A percentile compares a stretch with the other conserved stretches of the same genome.
Evolutionary conservation across 306 rosid species (phyloP).

Genomic region (Casuarina cunninghamiana): DNA sequence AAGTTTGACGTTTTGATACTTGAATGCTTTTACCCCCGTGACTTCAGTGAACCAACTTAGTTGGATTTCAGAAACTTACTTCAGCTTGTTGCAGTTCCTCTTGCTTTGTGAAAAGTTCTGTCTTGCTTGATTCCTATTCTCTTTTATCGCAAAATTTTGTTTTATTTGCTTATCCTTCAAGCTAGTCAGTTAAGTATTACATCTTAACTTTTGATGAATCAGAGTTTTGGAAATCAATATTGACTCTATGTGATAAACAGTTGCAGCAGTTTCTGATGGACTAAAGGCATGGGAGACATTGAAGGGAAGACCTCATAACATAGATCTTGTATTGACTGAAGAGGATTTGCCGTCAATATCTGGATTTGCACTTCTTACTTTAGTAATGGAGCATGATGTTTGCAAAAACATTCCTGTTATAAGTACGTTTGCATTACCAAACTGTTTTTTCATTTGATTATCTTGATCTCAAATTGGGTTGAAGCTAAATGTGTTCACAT

Average conservation of each 20-base stretch:
- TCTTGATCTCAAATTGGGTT: constrained; percentile 8
- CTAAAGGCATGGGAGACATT: constrained; percentile 73
- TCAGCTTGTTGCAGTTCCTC: constrained; percentile 6
- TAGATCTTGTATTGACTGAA: constrained; percentile 73
- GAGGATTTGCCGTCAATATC: constrained; percentile 75
- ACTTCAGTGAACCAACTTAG: not conserved
- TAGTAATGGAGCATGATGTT: constrained; percentile 69
- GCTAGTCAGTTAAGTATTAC: not conserved
- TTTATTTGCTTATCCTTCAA: constrained; percentile 1
- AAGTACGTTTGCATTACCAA: constrained; percentile 44
- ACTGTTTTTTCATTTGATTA: constrained; percentile 12
- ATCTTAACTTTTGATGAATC: not conserved
- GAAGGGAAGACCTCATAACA: constrained; percentile 48
- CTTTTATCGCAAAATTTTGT: not conserved
- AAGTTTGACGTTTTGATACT: not conserved
- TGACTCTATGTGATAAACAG: constrained; percentile 38
- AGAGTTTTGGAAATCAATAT: constrained; percentile 4
- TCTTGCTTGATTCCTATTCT: not conserved
- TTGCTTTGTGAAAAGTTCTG: not conserved
- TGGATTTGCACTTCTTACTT: constrained; percentile 67
- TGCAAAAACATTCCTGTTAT: constrained; percentile 76
- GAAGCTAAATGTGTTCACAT: constrained; percentile 21
- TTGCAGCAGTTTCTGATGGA: constrained; percentile 68
- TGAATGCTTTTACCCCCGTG: not conserved
- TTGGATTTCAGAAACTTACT: not conserved